Conservation (phyloP, 805 yeast genomes). For the Schwanniomyces polymorphus region DNA sequence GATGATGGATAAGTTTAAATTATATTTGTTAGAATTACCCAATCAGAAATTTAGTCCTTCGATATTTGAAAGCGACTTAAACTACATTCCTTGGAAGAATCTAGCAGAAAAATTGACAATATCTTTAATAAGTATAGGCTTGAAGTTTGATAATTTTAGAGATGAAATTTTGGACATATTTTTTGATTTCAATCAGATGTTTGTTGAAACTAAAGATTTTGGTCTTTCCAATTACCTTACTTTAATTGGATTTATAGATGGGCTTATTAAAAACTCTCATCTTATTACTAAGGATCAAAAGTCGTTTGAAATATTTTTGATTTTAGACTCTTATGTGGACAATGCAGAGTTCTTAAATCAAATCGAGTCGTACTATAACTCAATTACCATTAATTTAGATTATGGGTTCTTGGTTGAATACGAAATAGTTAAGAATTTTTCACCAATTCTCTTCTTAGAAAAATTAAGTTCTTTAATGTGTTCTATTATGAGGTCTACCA, state of each 20-base stretch:
- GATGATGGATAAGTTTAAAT: constrained; percentile 43
- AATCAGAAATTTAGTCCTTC: constrained; percentile 42
- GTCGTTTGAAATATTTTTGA: constrained; percentile 29
- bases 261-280: constrained; percentile 25
- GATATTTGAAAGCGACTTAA: constrained; percentile 25
- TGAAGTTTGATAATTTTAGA: constrained; percentile 17
- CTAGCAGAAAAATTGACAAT: constrained; percentile 32
- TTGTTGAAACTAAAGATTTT: constrained; percentile 20
- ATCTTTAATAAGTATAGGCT: constrained; percentile 32
- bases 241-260: constrained; percentile 33
- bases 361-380: constrained; percentile 30
- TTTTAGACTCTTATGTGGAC: constrained; percentile 37
- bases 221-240: constrained; percentile 35
- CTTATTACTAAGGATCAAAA: constrained; percentile 21
- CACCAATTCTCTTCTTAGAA: constrained; percentile 37
- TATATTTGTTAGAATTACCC: constrained; percentile 49
- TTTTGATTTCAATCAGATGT: constrained; percentile 21
- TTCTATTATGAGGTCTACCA: constrained; percentile 30
- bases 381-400: constrained; percentile 12
- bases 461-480: constrained; percentile 33
- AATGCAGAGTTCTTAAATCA: constrained; percentile 37
- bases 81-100: constrained; percentile 33
- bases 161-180: constrained; percentile 27
- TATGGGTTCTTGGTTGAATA: constrained; percentile 17
- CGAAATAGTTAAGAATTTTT: constrained; percentile 29